Base-by-base conservation (phyloP, 768 basidiomycete species). In the Leccinum arenicola region DNA sequence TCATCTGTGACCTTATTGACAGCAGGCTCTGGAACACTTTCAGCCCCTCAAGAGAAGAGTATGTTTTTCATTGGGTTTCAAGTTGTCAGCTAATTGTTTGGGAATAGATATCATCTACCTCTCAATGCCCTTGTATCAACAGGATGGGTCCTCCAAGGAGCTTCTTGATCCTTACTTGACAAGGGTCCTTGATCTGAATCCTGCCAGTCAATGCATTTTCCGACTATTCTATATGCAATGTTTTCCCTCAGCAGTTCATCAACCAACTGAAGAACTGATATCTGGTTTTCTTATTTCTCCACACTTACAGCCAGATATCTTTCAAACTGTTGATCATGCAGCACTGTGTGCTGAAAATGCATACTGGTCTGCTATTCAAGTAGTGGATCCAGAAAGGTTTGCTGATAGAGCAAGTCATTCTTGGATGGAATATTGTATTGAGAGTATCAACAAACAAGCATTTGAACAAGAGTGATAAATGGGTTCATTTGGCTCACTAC, bases 31-130 rank as follows among this genome's bases (percentile, higher is more conserved):
- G 86, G 84, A 9, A 87, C 87, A 14, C 76, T 92, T 76, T 86
- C 88, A 5, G 80, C 89, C 21, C 93, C 93, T 0, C 75, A 78
- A 52, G 89, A 84, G 3, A 87, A 86, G 79, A 89, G 86, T 76
- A 62, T 27, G 55, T 36, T 57, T 49, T 54, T 31, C 19, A 21
- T 50, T 40, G 31, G n/a, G 40, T 36, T 23, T 45, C 47, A 2
- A 17, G 38, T 38, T 36, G 25, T 29, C 56, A 9, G 47, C 53
- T 60, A 54, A 63, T 58, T 27, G 14, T 54, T 33, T 55, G 52
- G 19, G 35, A 15, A 54, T 10, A 91, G 89, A 79, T 78, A 77
- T 88, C n/a, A 36, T 87, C 8, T 84, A 87, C 68, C 72, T 88
- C 45, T 72, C 77, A 0, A 78, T 87, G 61, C 83, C 86, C 12